Percentiles rank a stretch among this genome's conserved stretches.
Evolutionary conservation across 2,329 filamentous ascomycete species (phyloP).

Genomic region (Acephala macrosclerotiorum): DNA sequence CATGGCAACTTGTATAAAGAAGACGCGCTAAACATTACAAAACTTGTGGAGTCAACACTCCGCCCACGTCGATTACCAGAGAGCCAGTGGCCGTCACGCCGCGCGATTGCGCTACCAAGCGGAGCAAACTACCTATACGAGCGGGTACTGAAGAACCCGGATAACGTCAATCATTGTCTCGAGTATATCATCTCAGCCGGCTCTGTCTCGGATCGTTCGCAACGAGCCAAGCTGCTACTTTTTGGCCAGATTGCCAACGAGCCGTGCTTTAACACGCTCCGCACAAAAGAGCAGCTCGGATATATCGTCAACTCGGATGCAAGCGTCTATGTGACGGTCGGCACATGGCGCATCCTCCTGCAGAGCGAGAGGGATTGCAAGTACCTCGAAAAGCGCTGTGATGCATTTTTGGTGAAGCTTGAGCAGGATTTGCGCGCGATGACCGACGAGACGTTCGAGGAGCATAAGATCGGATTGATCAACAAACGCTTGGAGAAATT

Average conservation of each 20-base stretch:
- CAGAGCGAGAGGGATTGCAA: slow-evolving; percentile 87
- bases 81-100: slow-evolving; percentile 71
- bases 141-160: slow-evolving; percentile 80
- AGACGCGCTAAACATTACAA: slow-evolving; percentile 83
- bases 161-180: slow-evolving; percentile 86
- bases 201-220: slow-evolving; percentile 67
- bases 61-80: slow-evolving; percentile 77
- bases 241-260: slow-evolving; percentile 91
- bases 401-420: slow-evolving; percentile 78
- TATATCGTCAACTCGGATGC: slow-evolving; percentile 92
- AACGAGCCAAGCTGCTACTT: slow-evolving; percentile 81
- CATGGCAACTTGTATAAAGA: slow-evolving; percentile 95
- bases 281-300: slow-evolving; percentile 95
- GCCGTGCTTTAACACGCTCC: slow-evolving; percentile 89
- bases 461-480: slow-evolving; percentile 86
- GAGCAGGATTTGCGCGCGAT: slow-evolving; percentile 73
- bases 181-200: slow-evolving; percentile 79
- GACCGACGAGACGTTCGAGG: slow-evolving; percentile 84
- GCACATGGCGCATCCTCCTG: slow-evolving; percentile 86
- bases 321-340: slow-evolving; percentile 73
- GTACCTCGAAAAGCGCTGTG: slow-evolving; percentile 86
- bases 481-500: slow-evolving; percentile 87
- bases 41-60: slow-evolving; percentile 79
- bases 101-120: slow-evolving; percentile 68
- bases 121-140: slow-evolving; percentile 86